phyloP scores from a whole-genome alignment of 148 eudicot genomes.

The Rhododendron kiyosumense region DNA sequence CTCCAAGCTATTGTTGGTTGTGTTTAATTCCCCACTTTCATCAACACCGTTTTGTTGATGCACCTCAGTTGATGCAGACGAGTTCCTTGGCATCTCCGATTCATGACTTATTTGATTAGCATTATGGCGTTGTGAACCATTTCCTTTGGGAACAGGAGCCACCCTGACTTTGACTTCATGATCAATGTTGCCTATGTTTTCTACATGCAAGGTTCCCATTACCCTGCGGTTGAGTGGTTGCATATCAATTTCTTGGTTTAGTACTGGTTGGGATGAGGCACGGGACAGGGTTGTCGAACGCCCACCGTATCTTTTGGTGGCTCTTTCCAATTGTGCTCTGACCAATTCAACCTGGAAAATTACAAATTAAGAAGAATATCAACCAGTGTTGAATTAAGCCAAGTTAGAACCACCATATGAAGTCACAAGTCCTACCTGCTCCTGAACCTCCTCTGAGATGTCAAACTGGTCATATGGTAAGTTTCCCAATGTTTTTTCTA shows the following conservation, averaged over 20 bases:
- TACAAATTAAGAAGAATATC: not conserved
- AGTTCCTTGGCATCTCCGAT: conserved; percentile 20
- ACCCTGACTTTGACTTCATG: conserved; percentile 44
- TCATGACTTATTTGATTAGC: conserved; percentile 15
- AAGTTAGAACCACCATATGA: not conserved
- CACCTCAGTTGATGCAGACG: conserved; percentile 25
- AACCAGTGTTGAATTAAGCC: not conserved
- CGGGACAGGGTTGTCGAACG: conserved; percentile 47
- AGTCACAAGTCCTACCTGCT: conserved; percentile 54
- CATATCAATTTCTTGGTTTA: conserved; percentile 48
- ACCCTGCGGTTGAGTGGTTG: conserved; percentile 34
- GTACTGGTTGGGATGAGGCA: conserved; percentile 58
- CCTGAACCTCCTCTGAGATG: conserved; percentile 92
- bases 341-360: conserved; percentile 76
- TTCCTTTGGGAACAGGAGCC: conserved; percentile 18
- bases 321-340: conserved; percentile 73
- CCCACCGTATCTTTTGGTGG: conserved; percentile 72
- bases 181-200: conserved; percentile 56
- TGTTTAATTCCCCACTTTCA: conserved; percentile 14
- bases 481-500: conserved; percentile 70
- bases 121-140: conserved; percentile 22
- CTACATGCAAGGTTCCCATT: conserved; percentile 64
- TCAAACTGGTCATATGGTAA: conserved; percentile 65
- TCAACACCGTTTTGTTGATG: conserved; percentile 19
- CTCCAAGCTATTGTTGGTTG: conserved; percentile 29